Percentiles rank a stretch among this genome's conserved stretches.
Conservation (phyloP, 2,329 filamentous ascomycete genomes). For the Aspergillus sp. region DNA sequence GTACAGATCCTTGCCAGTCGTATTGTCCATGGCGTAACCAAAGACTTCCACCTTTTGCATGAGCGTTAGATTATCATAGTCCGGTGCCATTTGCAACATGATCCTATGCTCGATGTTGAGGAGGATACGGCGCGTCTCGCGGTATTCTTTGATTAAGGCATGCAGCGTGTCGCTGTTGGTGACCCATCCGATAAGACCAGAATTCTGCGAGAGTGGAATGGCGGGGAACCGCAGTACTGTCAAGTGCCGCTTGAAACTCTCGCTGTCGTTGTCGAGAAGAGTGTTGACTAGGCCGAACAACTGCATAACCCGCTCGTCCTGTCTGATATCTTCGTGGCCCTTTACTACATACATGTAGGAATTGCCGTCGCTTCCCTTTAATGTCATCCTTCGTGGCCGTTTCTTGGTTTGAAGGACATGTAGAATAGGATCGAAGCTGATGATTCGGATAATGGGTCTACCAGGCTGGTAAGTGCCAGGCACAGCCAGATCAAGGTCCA, state of each 20-base stretch:
- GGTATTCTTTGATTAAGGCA: constrained; percentile 94
- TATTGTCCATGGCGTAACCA: constrained; percentile 98
- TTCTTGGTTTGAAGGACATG: constrained; percentile 97
- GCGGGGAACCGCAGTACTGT: constrained; percentile 95
- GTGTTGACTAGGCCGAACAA: constrained; percentile 98
- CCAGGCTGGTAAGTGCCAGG: constrained; percentile 89
- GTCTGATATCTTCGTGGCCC: constrained; percentile 98
- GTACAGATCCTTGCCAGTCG: constrained; percentile 97
- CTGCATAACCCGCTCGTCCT: constrained; percentile 99
- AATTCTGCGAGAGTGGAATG: constrained; percentile 96
- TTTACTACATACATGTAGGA: constrained; percentile 91
- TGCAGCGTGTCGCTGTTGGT: constrained; percentile 97
- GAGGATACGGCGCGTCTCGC: constrained; percentile 94
- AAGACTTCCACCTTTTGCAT: constrained; percentile 99
- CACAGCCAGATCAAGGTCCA: constrained; percentile 89
- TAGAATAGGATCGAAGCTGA: constrained; percentile 86
- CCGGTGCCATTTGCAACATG: constrained; percentile 99
- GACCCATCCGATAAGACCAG: constrained; percentile 93
- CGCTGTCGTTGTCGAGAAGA: constrained; percentile 86
- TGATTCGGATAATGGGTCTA: constrained; percentile 79
- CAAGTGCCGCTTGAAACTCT: constrained; percentile 95
- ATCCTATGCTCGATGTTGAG: constrained; percentile 99
- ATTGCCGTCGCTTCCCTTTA: constrained; percentile 85
- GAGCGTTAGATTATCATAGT: constrained; percentile 96
- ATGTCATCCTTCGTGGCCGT: constrained; percentile 83